phyloP scores from a whole-genome alignment of 176 grass and related monocot genomes.

The Elaeis guineensis region DNA sequence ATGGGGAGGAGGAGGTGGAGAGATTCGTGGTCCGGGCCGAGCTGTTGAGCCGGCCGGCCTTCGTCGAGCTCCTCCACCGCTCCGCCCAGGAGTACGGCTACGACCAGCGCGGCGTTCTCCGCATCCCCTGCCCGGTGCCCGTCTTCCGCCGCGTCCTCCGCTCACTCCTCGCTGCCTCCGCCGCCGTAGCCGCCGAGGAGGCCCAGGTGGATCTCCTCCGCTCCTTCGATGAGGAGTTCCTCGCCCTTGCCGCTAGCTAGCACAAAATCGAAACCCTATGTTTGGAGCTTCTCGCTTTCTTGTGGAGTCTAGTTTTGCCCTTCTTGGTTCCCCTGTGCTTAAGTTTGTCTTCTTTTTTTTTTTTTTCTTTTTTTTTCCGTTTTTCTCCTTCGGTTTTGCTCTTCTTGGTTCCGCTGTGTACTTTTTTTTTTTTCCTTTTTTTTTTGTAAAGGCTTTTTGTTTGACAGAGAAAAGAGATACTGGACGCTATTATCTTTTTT shows the following conservation, averaged over 20 bases:
- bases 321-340: no score
- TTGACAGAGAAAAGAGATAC: no score
- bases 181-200: not conserved
- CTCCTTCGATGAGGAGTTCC: not conserved
- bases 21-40: constrained; percentile 61
- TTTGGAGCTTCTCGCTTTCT: no score
- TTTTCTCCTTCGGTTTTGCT: no score
- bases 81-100: constrained; percentile 80
- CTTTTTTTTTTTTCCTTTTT: no score
- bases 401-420: no score
- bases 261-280: no score
- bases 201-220: constrained; percentile 8
- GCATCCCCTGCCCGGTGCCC: constrained; percentile 47
- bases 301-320: no score
- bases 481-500: no score
- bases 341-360: no score
- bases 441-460: no score
- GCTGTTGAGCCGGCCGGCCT: constrained; percentile 48
- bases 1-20: constrained; percentile 38
- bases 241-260: not conserved
- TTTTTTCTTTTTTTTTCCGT: no score
- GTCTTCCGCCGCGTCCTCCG: constrained; percentile 49
- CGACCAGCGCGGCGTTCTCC: constrained; percentile 55
- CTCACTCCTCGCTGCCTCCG: constrained; percentile 23
- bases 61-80: constrained; percentile 48